phyloP scores from a whole-genome alignment of 306 rosid genomes.

The Sophora flavescens region DNA sequence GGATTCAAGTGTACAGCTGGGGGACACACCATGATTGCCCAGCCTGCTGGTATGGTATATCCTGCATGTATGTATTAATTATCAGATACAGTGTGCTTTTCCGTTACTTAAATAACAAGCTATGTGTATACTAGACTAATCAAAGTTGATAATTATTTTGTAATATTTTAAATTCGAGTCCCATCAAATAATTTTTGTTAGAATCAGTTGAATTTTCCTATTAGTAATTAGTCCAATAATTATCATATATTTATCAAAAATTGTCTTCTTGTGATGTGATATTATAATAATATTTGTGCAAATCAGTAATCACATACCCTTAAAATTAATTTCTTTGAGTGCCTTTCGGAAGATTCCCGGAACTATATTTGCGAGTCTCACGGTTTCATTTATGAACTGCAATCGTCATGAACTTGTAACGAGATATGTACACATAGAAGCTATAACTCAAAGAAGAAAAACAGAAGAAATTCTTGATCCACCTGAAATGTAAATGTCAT shows the following conservation, averaged over 20 bases:
- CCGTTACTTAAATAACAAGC: conserved; percentile 38
- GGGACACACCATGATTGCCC: conserved; percentile 98
- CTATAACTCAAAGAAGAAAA: neutral
- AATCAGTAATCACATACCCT: conserved; percentile 60
- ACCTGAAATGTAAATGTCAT: conserved; percentile 96
- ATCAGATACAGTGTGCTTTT: conserved; percentile 43
- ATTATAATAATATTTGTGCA: neutral
- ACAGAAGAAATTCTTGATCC: conserved; percentile 9
- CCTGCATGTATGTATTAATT: conserved; percentile 61
- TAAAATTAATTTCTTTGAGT: conserved; percentile 70
- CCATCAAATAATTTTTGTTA: neutral
- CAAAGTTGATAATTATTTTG: conserved; percentile 10
- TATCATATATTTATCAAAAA: too few relatives aligned
- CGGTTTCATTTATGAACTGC: conserved; percentile 95
- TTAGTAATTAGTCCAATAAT: conserved; percentile 13
- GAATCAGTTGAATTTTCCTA: neutral
- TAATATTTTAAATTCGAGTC: conserved; percentile 4
- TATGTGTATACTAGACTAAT: conserved; percentile 32
- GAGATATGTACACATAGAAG: neutral
- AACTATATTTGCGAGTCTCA: conserved; percentile 93
- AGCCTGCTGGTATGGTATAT: conserved; percentile 88
- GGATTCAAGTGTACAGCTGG: conserved; percentile 97
- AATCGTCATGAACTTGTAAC: conserved; percentile 43
- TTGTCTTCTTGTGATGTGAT: neutral
- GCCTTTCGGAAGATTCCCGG: conserved; percentile 95